Percentiles rank a stretch among this genome's conserved stretches.
Conservation (phyloP, 177 flowering plant species). For the Vitis hybrid region DNA sequence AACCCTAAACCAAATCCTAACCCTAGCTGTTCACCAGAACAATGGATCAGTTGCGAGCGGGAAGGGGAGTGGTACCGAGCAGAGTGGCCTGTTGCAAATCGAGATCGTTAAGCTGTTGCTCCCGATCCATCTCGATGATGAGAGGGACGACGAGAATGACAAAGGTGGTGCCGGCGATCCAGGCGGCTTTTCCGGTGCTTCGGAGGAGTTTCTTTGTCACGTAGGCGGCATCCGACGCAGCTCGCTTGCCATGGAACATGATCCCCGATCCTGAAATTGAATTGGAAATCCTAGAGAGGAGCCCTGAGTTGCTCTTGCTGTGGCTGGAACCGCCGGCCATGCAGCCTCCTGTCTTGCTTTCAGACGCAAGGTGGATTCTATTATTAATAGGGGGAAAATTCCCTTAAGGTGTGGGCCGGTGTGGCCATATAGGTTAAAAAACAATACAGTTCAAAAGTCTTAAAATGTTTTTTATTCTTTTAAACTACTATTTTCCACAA, state of each 20-base stretch:
- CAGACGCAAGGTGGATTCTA: neutral
- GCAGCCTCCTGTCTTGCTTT: neutral
- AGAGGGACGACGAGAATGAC: slow-evolving; percentile 67
- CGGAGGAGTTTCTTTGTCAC: slow-evolving; percentile 54
- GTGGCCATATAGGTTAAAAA: no score
- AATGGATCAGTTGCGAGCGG: no score
- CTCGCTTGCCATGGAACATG: slow-evolving; percentile 44
- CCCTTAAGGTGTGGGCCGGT: no score
- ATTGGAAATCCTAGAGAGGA: no score
- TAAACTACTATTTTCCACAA: no score
- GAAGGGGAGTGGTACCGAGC: slow-evolving; percentile 44
- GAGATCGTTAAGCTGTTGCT: slow-evolving; percentile 63
- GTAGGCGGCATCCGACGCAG: slow-evolving; percentile 42
- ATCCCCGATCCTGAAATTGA: slow-evolving; percentile 12
- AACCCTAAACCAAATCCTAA: no score
- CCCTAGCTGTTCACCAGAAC: no score
- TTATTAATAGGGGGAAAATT: no score
- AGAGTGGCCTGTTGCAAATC: slow-evolving; percentile 78
- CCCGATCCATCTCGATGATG: slow-evolving; percentile 82
- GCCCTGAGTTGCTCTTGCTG: no score
- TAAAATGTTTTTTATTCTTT: no score
- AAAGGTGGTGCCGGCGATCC: slow-evolving; percentile 73
- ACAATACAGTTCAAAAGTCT: no score
- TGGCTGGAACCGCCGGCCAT: no score
- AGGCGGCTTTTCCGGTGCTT: slow-evolving; percentile 87